These are phyloP conservation scores for Podospora tetraspora DNA, from an alignment of 495 filamentous ascomycete genomes.

Conservation along the genomic window DNA sequence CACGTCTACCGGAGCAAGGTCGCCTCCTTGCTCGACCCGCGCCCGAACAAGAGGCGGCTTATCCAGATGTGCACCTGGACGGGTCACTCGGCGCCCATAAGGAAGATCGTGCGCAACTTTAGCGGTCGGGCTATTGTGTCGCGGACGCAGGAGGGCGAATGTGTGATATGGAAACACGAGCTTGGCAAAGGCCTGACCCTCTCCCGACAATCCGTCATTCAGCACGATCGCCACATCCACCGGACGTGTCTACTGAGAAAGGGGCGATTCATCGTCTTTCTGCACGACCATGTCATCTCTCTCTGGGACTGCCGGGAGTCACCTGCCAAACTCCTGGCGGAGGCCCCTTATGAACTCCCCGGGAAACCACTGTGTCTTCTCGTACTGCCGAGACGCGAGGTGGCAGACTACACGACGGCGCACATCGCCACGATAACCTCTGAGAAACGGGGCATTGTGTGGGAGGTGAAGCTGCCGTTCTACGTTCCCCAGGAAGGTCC, in stretches of 20 bases:
- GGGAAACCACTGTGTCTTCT: conserved; percentile 82
- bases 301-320: conserved; percentile 71
- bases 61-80: conserved; percentile 62
- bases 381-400: conserved; percentile 60
- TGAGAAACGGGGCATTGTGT: conserved; percentile 77
- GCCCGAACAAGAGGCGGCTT: conserved; percentile 59
- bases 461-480: conserved; percentile 62
- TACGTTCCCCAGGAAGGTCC: conserved; percentile 30
- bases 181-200: conserved; percentile 45
- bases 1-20: conserved; percentile 74
- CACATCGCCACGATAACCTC: conserved; percentile 82
- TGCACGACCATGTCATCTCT: conserved; percentile 70
- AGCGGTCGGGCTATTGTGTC: conserved; percentile 77
- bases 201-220: conserved; percentile 63
- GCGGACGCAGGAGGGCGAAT: conserved; percentile 70
- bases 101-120: conserved; percentile 78
- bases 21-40: conserved; percentile 76
- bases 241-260: conserved; percentile 70
- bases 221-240: conserved; percentile 70
- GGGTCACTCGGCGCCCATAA: conserved; percentile 74
- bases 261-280: conserved; percentile 72
- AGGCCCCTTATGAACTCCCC: conserved; percentile 53
- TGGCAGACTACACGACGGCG: conserved; percentile 44
- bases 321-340: conserved; percentile 51
- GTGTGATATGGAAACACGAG: conserved; percentile 75